These are phyloP conservation scores for Talaromyces sp. DNA, from an alignment of 2,329 filamentous ascomycete species.

Conservation along the genomic window DNA sequence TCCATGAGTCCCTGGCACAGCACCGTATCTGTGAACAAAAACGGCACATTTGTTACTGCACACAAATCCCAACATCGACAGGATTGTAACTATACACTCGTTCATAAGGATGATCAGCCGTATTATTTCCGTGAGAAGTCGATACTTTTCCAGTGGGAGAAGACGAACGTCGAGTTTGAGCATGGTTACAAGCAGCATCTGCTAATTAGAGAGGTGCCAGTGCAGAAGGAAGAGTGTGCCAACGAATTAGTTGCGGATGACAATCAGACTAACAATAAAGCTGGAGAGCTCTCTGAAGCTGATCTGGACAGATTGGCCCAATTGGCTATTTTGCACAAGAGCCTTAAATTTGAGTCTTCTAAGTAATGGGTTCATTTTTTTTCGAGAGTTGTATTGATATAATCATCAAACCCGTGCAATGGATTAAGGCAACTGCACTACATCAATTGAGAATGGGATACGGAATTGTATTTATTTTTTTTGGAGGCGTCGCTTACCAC, in stretches of 20 bases:
- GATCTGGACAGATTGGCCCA: constrained; percentile 1
- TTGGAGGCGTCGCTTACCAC: not conserved
- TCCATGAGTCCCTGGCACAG: constrained; percentile 36
- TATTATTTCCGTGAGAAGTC: constrained; percentile 53
- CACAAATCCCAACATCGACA: constrained; percentile 27
- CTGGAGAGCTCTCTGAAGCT: constrained; percentile 1
- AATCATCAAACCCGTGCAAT: not conserved
- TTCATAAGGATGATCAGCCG: constrained; percentile 46
- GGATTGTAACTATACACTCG: constrained; percentile 42
- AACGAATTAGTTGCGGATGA: not conserved
- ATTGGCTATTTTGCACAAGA: constrained; percentile 1
- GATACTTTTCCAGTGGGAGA: constrained; percentile 43
- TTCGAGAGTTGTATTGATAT: not conserved
- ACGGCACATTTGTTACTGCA: constrained; percentile 26
- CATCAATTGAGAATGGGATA: not conserved
- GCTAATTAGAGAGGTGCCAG: not conserved
- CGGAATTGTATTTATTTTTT: not conserved
- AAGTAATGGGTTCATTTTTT: not conserved
- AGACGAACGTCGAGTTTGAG: constrained; percentile 39
- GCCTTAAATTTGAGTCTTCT: not conserved
- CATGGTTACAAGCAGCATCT: constrained; percentile 43
- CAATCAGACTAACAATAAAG: not conserved
- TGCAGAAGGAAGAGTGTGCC: not conserved
- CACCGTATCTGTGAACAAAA: constrained; percentile 30
- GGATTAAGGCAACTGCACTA: not conserved